These are phyloP conservation scores for Aspergillus brunneoviolaceus DNA, from an alignment of 2,329 filamentous ascomycete species.

Conservation along the genomic window DNA sequence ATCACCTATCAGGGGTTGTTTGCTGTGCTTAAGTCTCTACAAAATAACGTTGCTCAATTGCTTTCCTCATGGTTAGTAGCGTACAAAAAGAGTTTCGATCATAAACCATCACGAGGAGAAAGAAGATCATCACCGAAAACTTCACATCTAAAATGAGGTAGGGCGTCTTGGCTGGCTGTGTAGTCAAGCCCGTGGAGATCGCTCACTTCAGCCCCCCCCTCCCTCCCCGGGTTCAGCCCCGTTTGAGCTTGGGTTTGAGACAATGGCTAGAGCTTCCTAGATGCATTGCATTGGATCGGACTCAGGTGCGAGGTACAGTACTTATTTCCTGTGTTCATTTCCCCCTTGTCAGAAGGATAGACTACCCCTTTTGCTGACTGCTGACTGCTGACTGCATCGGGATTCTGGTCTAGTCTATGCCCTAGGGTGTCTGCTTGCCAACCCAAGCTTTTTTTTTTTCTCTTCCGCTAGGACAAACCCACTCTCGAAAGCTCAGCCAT, in stretches of 20 bases:
- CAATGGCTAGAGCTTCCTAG: not conserved
- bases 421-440: too few species aligned
- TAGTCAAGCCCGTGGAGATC: too few species aligned
- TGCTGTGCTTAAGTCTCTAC: too few species aligned
- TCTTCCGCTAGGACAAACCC: not conserved
- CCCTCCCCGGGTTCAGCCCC: not conserved
- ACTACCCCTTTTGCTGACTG: not conserved
- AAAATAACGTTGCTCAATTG: too few species aligned
- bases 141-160: too few species aligned
- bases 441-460: not conserved
- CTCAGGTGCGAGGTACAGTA: not conserved
- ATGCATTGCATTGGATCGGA: not conserved
- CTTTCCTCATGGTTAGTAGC: too few species aligned
- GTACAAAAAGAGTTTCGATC: too few species aligned
- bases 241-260: not conserved
- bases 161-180: too few species aligned
- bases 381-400: not conserved
- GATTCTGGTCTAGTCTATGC: not conserved
- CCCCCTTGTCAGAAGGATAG: not conserved
- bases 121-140: too few species aligned
- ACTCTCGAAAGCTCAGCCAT: not conserved
- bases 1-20: too few species aligned
- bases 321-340: not conserved
- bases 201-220: too few species aligned
- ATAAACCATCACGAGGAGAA: too few species aligned